These are phyloP conservation scores for Dillenia suffruticosa DNA, from an alignment of 164 flowering plant genomes.

Conservation along the genomic window DNA sequence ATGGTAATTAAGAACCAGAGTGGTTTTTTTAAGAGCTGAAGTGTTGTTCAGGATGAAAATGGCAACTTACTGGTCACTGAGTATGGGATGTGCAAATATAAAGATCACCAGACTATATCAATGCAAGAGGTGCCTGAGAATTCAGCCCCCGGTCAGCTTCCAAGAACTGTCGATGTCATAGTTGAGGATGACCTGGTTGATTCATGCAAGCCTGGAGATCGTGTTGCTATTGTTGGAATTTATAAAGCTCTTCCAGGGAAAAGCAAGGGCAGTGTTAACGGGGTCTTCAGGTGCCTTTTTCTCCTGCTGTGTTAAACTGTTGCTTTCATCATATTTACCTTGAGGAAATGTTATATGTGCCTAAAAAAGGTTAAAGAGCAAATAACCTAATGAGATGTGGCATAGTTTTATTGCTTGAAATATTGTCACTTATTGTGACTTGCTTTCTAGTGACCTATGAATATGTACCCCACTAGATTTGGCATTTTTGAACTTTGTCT, in stretches of 20 bases:
- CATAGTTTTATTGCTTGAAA: too few species aligned
- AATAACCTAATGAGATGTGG: too few species aligned
- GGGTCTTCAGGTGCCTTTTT: slow-evolving; percentile 71
- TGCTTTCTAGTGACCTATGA: too few species aligned
- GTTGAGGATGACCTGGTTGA: slow-evolving; percentile 97
- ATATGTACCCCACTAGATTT: too few species aligned
- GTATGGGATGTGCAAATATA: slow-evolving; percentile 92
- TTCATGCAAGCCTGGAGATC: slow-evolving; percentile 97
- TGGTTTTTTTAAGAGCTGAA: background rate
- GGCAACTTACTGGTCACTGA: slow-evolving; percentile 94
- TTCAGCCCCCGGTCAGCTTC: slow-evolving; percentile 98
- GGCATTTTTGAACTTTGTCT: too few species aligned
- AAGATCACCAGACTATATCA: slow-evolving; percentile 92
- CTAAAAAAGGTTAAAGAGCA: too few species aligned
- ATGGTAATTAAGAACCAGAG: background rate
- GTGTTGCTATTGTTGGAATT: slow-evolving; percentile 86
- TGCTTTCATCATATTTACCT: too few species aligned
- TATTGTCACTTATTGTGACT: too few species aligned
- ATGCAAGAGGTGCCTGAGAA: slow-evolving; percentile 99
- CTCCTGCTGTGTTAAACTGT: background rate
- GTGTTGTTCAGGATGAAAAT: slow-evolving; percentile 66
- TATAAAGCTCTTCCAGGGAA: slow-evolving; percentile 96
- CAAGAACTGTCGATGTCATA: slow-evolving; percentile 87
- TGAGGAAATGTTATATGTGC: too few species aligned
- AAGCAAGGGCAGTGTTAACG: slow-evolving; percentile 92